Base-by-base conservation (phyloP, 2,329 filamentous ascomycete genomes). In the Cordyceps javanica region DNA sequence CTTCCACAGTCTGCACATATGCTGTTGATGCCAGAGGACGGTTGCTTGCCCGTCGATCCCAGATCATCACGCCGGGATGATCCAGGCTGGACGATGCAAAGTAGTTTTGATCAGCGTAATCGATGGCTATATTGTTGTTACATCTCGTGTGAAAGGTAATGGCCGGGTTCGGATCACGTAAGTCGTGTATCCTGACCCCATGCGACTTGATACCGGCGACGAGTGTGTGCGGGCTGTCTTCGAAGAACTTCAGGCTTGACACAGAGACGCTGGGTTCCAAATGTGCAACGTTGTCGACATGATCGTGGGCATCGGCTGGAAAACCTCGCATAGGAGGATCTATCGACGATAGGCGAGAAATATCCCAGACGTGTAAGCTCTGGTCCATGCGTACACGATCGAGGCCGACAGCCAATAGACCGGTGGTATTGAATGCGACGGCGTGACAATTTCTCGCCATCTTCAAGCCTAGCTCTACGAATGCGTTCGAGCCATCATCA, bases 321-420 rank as follows among this genome's bases (percentile, higher is more conserved):
- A 83, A 84, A 25, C 83, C 83, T 32, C 72, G 72, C 21, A 70
- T 69, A 16, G 69, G 72, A 34, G 75, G 68, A 63, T 77, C 77
- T 69, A 79, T 73, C 44, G 71, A 76, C 21, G 77, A 80, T 49
- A 84, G 76, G 39, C 83, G 82, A 63, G 82, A 87, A 56, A 91
- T 79, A 69, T 95, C 89, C 82, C 89, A 94, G 30, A 94, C 86
- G 65, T 93, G 90, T 50, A 95, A 78, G 64, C 88, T 91, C 61
- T 88, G 83, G 67, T 94, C 90, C 71, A 90, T 91, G 32, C 90
- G 82, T 25, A 92, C 89, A 64, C 89, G 82, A 65, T 94, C 90
- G 53, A 94, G 76, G 1, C 89, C 90, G 28, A 91, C 89, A 10
- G 90, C 90, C 53, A 95, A 75, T 57, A 89, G 77, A 19, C 88